A percentile compares a stretch with the other conserved stretches of the same genome.
Conservation (phyloP, 176 grass and related monocot species). For the Zoysia japonica region DNA sequence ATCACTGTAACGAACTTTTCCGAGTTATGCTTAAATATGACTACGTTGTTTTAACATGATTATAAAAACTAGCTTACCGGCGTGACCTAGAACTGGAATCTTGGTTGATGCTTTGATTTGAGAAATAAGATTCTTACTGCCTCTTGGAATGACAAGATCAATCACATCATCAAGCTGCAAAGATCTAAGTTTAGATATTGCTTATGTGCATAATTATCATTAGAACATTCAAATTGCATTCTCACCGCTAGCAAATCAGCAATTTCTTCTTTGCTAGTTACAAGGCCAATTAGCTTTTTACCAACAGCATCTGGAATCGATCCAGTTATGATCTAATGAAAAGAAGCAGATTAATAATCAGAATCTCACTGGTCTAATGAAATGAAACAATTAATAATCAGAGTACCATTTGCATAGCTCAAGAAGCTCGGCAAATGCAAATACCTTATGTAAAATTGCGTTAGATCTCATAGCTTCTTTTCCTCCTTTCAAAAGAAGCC, state of each 20-base stretch:
- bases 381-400: constrained; percentile 16
- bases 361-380: constrained; percentile 46
- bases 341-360: constrained; percentile 11
- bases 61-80: constrained; percentile 59
- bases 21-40: constrained; percentile 4
- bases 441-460: constrained; percentile 88
- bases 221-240: constrained; percentile 23
- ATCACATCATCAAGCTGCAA: constrained; percentile 98
- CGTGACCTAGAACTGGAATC: constrained; percentile 93
- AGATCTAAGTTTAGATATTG: constrained; percentile 38
- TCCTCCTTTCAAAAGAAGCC: constrained; percentile 96
- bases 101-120: constrained; percentile 95
- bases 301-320: constrained; percentile 81
- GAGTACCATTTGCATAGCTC: not conserved
- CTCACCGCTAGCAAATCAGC: constrained; percentile 81
- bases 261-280: constrained; percentile 92
- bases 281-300: constrained; percentile 88
- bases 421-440: not conserved
- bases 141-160: constrained; percentile 98
- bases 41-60: not conserved
- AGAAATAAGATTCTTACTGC: constrained; percentile 84
- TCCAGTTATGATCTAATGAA: constrained; percentile 70
- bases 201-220: constrained; percentile 7
- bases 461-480: constrained; percentile 99
- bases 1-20: not conserved